These are phyloP conservation scores for Abrus pulchellus DNA, from an alignment of 306 rosid genomes.

Conservation along the genomic window DNA sequence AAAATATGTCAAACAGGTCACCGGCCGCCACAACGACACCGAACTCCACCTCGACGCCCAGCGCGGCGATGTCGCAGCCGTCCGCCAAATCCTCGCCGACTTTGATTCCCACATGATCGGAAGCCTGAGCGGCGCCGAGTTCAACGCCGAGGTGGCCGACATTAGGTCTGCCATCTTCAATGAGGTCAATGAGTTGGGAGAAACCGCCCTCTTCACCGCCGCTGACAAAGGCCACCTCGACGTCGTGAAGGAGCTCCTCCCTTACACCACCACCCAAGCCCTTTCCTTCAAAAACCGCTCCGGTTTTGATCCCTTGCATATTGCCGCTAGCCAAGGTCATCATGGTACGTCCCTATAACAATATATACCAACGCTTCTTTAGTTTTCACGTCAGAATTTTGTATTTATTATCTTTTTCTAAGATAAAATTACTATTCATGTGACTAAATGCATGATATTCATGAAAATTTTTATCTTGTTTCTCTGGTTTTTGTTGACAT, in stretches of 20 bases:
- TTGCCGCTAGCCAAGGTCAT: slow-evolving; percentile 87
- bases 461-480: too few relatives aligned
- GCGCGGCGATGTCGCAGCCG: slow-evolving; percentile 63
- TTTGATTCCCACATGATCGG: slow-evolving; percentile 79
- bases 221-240: slow-evolving; percentile 73
- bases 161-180: slow-evolving; percentile 76
- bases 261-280: slow-evolving; percentile 58
- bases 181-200: slow-evolving; percentile 89
- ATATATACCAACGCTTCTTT: too few relatives aligned
- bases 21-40: slow-evolving; percentile 85
- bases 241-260: slow-evolving; percentile 72
- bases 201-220: slow-evolving; percentile 78
- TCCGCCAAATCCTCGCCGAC: slow-evolving; percentile 62
- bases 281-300: slow-evolving; percentile 70
- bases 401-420: too few relatives aligned
- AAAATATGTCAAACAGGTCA: slow-evolving; percentile 87
- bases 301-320: slow-evolving; percentile 75
- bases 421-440: too few relatives aligned
- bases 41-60: slow-evolving; percentile 86
- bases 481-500: too few relatives aligned
- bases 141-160: slow-evolving; percentile 72
- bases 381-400: too few relatives aligned
- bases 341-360: slow-evolving; percentile 53
- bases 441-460: too few relatives aligned
- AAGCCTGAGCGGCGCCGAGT: slow-evolving; percentile 65